Base-by-base conservation (phyloP, 1,139 yeast species). In the Diutina scorzettiae region DNA sequence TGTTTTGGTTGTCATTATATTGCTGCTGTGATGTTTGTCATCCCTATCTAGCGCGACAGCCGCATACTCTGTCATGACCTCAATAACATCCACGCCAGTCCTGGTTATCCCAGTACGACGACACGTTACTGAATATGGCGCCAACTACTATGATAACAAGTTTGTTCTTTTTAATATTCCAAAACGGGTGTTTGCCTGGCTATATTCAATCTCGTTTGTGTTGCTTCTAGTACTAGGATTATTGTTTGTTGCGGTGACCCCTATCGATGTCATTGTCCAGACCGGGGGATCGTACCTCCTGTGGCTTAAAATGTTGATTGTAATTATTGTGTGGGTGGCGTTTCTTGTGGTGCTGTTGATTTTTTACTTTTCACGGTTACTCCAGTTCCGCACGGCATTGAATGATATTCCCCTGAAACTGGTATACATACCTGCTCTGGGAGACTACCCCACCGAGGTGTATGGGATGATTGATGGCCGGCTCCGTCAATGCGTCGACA, bases 211-310 rank as follows among this genome's bases (percentile, higher is more conserved):
- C 37, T 74, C 85, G 14, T 62, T 77, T 44, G 60, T 70, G 17
- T 53, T 78, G n/a, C 62, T 76, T 34, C 54, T 76, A 37, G 51
- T 75, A 3, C 39, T 55, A 16, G 46, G 52, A 28, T 41, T 51
- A 18, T 82, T 76, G 2, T 71, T 83, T 45, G 63, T 79, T 9
- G 64, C 80, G 3, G 83, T 80, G 6, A 71, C 87, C 0, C 87
- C 87, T 1, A 69, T 81, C n/a, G 94, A 84, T 58, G 78, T 82
- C 41, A 71, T 82, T 46, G 74, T 75, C 1, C 89, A 81, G 57
- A 78, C 89, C 2, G 57, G 71, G 1, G 64, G 71, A 36, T 60
- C 76, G 2, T 62, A 73, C 18, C 74, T 74, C 44, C 75, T 74
- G 48, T 78, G 71, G 9, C 61, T 84, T 58, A 81, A 84, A 55